Percentiles rank a stretch among this genome's conserved stretches.
Conservation (phyloP, 345 rosid species). For the Sonneratia caseolaris region DNA sequence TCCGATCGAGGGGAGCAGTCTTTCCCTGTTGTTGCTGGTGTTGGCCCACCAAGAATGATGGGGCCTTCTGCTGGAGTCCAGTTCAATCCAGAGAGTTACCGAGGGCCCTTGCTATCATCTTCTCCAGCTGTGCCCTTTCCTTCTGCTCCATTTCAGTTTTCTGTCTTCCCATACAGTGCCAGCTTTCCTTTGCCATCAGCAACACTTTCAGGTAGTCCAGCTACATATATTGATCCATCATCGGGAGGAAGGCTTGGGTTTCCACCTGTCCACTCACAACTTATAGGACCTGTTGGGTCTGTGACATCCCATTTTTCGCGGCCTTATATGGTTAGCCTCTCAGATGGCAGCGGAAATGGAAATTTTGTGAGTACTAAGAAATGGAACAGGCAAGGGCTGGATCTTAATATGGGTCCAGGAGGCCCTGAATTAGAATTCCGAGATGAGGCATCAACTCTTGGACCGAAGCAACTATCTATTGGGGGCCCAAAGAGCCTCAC, state of each 20-base stretch:
- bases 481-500: constrained; percentile 37
- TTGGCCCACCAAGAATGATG: constrained; percentile 55
- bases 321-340: constrained; percentile 56
- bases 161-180: constrained; percentile 50
- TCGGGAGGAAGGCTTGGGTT: constrained; percentile 54
- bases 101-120: constrained; percentile 63
- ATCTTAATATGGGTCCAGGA: constrained; percentile 79
- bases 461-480: constrained; percentile 42
- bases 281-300: constrained; percentile 43
- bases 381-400: constrained; percentile 66
- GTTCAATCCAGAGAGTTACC: constrained; percentile 47
- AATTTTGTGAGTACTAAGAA: constrained; percentile 40
- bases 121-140: constrained; percentile 69
- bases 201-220: constrained; percentile 55
- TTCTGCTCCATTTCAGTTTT: constrained; percentile 60
- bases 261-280: constrained; percentile 56
- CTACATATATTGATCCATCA: constrained; percentile 59
- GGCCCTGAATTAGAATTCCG: constrained; percentile 54
- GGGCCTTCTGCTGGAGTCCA: constrained; percentile 50
- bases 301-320: constrained; percentile 47
- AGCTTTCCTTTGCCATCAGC: constrained; percentile 52
- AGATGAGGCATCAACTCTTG: constrained; percentile 44
- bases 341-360: constrained; percentile 38
- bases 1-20: constrained; percentile 66
- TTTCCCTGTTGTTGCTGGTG: constrained; percentile 42